Percentiles rank a stretch among this genome's conserved stretches.
phyloP scores from a whole-genome alignment of 305 asterid genomes.

The Coffea humblotiana region DNA sequence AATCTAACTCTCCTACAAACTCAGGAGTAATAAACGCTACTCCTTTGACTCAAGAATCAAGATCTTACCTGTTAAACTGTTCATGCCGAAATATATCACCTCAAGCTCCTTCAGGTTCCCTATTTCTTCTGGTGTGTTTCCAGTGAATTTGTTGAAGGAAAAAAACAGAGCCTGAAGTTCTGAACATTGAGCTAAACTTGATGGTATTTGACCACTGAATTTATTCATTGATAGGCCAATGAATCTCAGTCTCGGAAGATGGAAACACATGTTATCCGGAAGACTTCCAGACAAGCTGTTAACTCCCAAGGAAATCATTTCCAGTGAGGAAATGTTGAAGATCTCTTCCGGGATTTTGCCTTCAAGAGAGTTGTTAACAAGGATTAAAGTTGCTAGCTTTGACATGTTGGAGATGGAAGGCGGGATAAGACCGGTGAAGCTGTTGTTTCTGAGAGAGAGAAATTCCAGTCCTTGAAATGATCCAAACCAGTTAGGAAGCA shows the following conservation, averaged over 20 bases:
- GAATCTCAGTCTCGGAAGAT: too few species aligned
- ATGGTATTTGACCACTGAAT: neutral
- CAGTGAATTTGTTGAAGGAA: neutral
- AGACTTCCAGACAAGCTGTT: neutral
- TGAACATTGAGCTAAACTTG: neutral
- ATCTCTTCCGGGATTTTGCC: neutral
- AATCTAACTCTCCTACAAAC: too few species aligned
- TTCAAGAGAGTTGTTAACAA: neutral
- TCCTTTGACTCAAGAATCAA: too few species aligned
- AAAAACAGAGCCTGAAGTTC: neutral
- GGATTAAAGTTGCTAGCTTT: neutral
- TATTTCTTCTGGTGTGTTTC: conserved; percentile 5
- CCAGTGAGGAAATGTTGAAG: neutral
- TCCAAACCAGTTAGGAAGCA: conserved; percentile 27
- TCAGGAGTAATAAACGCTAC: too few species aligned
- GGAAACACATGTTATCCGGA: too few species aligned
- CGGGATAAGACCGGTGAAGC: conserved; percentile 24
- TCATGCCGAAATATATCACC: neutral
- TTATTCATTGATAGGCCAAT: neutral
- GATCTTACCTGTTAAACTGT: neutral
- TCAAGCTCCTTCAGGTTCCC: conserved; percentile 8
- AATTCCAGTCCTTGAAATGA: conserved; percentile 7
- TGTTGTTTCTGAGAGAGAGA: conserved; percentile 24
- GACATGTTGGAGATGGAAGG: conserved; percentile 21
- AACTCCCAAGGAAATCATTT: neutral